Base-by-base conservation (phyloP, 1,139 yeast species). In the Geotrichum phurueaensis region DNA sequence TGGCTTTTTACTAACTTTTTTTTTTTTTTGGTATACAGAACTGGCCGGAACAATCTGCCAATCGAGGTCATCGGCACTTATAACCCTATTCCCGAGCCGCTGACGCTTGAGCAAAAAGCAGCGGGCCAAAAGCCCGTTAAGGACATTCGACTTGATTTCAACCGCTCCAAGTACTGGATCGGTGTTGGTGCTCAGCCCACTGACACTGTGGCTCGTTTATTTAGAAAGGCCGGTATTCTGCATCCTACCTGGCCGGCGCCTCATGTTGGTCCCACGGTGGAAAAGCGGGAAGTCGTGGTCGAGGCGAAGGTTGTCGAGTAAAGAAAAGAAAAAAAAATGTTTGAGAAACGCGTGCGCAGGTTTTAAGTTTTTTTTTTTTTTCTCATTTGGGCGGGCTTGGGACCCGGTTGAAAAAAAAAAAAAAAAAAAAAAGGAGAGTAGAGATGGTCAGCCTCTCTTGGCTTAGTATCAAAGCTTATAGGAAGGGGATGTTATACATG, bases 121-220 rank as follows among this genome's bases (percentile, higher is more conserved):
- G 71, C 65, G 5, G 75, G 76, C 4, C 84, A 85, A n/a, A 78
- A 81, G 65, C 90, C 95, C 25, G 80, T 82, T 60, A 94, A 94
- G 72, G 91, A 91, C 67, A 83, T 94, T 50, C 82, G 84, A 67
- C 78, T 94, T 54, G 98, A 94, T 72, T 90, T 94, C 71, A 85
- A 85, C 66, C 84, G 97, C 67, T 84, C 97, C n/a, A 90, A 90
- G 74, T 95, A 94, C 76, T 94, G 99, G 99, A 78, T 94, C 53
- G 97, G 97, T 70, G 96, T 90, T 18, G 99, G 99, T n/a, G 99
- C 98, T 1, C 96, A 89, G 72, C 96, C 97, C 3, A 85, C 95
- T 43, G 92, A 88, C 53, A 79, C 95, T 4, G 96, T 92, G 13
- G 82, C 85, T 4, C 84, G 84, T 67, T 76, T 94, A 64, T 83